A percentile compares a stretch with the other conserved stretches of the same genome.
phyloP scores from a whole-genome alignment of 352 stramenopile species.

The Globisporangium middletonii region DNA sequence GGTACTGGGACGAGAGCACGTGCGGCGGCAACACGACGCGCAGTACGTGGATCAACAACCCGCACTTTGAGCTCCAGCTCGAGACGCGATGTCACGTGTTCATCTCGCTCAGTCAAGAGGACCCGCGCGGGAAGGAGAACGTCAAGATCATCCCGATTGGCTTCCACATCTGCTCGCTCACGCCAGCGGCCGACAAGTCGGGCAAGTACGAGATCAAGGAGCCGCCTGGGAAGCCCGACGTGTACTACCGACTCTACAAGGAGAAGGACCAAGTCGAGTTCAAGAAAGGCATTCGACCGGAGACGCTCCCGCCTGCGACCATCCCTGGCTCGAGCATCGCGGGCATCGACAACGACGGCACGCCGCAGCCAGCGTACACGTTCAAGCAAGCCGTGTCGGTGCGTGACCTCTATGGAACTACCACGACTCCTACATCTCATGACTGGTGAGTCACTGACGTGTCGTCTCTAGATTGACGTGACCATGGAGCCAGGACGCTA shows the following conservation, averaged over 20 bases:
- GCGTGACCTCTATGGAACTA: background rate
- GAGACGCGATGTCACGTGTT: conserved; percentile 60
- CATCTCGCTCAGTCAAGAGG: conserved; percentile 75
- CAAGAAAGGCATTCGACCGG: conserved; percentile 44
- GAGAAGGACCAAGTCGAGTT: conserved; percentile 49
- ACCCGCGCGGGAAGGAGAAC: conserved; percentile 65
- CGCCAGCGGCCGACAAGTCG: conserved; percentile 16
- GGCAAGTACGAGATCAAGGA: conserved; percentile 60
- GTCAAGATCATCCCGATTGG: conserved; percentile 72
- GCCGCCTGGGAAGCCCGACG: conserved; percentile 39
- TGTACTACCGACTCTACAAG: conserved; percentile 75
- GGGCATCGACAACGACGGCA: conserved; percentile 57
- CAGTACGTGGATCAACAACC: conserved; percentile 87
- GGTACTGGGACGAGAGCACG: conserved; percentile 70
- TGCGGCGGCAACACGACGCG: conserved; percentile 76
- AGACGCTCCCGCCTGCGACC: conserved; percentile 54
- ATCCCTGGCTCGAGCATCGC: conserved; percentile 72
- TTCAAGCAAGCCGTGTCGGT: conserved; percentile 83
- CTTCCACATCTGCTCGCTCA: conserved; percentile 75
- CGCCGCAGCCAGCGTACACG: conserved; percentile 68
- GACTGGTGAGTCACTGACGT: background rate
- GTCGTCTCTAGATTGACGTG: conserved; percentile 33
- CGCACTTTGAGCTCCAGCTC: conserved; percentile 69
- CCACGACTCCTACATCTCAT: background rate
- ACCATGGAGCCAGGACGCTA: conserved; percentile 70